These are phyloP conservation scores for Pachysolen tannophilus DNA, from an alignment of 805 yeast species.

Conservation along the genomic window DNA sequence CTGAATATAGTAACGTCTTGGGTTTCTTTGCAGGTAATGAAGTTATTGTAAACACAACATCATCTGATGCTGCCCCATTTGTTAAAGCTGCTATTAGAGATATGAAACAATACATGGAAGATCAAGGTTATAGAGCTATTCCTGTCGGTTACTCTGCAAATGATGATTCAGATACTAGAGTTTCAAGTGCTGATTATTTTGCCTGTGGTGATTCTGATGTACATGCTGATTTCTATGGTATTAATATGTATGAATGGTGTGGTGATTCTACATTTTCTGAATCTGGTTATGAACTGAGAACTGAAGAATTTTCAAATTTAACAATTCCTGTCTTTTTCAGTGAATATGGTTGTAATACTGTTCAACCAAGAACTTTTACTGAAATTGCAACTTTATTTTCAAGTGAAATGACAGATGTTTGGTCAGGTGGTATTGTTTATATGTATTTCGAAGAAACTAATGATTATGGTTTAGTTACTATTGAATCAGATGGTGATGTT, in stretches of 20 bases:
- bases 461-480: slow-evolving; percentile 69
- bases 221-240: slow-evolving; percentile 73
- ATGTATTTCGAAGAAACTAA: slow-evolving; percentile 85
- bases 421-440: slow-evolving; percentile 93
- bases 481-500: slow-evolving; percentile 32
- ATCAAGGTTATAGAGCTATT: slow-evolving; percentile 59
- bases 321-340: slow-evolving; percentile 80
- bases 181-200: slow-evolving; percentile 74
- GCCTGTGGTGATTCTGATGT: slow-evolving; percentile 67
- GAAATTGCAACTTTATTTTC: slow-evolving; percentile 66
- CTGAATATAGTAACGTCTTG: slow-evolving; percentile 68
- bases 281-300: slow-evolving; percentile 68
- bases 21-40: slow-evolving; percentile 99
- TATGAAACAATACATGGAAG: slow-evolving; percentile 63
- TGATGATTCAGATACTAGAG: slow-evolving; percentile 79
- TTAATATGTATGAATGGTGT: slow-evolving; percentile 88
- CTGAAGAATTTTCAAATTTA: slow-evolving; percentile 63
- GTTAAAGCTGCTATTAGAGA: slow-evolving; percentile 97
- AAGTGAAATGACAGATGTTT: slow-evolving; percentile 73
- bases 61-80: slow-evolving; percentile 86
- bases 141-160: slow-evolving; percentile 95
- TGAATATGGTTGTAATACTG: slow-evolving; percentile 80
- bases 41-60: slow-evolving; percentile 77
- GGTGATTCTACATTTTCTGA: slow-evolving; percentile 48
- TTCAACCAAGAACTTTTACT: slow-evolving; percentile 66